These are phyloP conservation scores for Sordaria brevicollis DNA, from an alignment of 495 filamentous ascomycete species.

Conservation along the genomic window DNA sequence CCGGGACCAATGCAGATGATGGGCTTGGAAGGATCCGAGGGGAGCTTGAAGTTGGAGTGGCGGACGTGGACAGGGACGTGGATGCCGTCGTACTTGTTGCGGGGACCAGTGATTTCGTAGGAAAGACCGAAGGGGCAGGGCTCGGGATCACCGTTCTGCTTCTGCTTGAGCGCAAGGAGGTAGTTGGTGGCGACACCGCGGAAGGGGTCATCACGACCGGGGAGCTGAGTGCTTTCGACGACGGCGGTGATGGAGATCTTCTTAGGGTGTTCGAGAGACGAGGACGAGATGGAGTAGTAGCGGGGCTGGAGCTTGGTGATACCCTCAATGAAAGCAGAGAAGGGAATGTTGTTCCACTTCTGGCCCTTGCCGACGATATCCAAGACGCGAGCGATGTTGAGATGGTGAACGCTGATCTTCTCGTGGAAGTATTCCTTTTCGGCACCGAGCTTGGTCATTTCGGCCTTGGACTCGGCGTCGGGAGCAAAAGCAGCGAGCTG, in stretches of 20 bases:
- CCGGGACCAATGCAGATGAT: slow-evolving; percentile 95
- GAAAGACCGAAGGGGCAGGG: slow-evolving; percentile 80
- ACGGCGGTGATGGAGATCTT: slow-evolving; percentile 92
- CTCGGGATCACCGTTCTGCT: slow-evolving; percentile 82
- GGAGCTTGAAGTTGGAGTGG: slow-evolving; percentile 98
- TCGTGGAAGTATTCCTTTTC: slow-evolving; percentile 97
- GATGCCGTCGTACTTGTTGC: slow-evolving; percentile 95
- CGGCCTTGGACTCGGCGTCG: slow-evolving; percentile 68
- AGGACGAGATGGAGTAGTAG: slow-evolving; percentile 99
- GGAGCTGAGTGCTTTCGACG: slow-evolving; percentile 71
- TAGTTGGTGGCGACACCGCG: slow-evolving; percentile 98
- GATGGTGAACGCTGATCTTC: slow-evolving; percentile 68
- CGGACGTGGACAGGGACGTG: slow-evolving; percentile 93
- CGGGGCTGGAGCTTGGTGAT: slow-evolving; percentile 91
- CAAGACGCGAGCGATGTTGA: slow-evolving; percentile 88
- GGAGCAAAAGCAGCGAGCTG: slow-evolving; percentile 85
- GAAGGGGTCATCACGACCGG: slow-evolving; percentile 70
- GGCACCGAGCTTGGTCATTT: slow-evolving; percentile 76
- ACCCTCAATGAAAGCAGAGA: slow-evolving; percentile 91
- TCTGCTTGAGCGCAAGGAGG: slow-evolving; percentile 88
- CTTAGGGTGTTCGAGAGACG: slow-evolving; percentile 85
- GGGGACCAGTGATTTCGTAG: slow-evolving; percentile 81
- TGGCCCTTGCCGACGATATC: slow-evolving; percentile 57
- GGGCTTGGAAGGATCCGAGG: slow-evolving; percentile 87
- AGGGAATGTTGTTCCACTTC: slow-evolving; percentile 75